phyloP scores from a whole-genome alignment of 169 alveolate genomes.

The Blepharisma undulans region DNA sequence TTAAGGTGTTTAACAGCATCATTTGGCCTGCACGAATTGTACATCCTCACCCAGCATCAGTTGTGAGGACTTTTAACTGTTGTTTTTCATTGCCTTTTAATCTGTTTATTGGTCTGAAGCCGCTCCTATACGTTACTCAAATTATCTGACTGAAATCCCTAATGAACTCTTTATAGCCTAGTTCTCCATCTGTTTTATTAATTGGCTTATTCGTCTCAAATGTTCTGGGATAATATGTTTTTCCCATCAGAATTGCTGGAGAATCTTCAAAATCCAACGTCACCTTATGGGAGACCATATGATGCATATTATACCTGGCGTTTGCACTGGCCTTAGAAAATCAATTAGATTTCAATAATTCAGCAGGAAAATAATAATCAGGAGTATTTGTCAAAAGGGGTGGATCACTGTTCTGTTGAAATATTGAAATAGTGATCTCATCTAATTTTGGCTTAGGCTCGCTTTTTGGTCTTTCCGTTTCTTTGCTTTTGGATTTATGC shows the following conservation, averaged over 20 bases:
- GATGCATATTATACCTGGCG: background rate
- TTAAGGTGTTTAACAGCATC: constrained; percentile 35
- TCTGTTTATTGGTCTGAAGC: background rate
- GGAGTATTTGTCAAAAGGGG: background rate
- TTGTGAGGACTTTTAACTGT: background rate
- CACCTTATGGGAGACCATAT: background rate
- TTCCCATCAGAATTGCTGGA: background rate
- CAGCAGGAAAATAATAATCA: background rate
- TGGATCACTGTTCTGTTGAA: background rate
- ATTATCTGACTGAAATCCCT: background rate
- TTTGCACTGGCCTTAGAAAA: background rate
- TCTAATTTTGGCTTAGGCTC: background rate
- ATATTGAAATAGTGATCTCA: background rate
- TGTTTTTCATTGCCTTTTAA: too few relatives aligned
- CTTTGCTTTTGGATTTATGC: background rate
- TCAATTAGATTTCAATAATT: background rate
- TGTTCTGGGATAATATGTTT: background rate
- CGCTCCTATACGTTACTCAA: constrained; percentile 19
- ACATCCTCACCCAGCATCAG: constrained; percentile 72
- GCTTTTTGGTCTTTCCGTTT: background rate
- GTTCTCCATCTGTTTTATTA: background rate
- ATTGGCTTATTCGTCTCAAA: background rate
- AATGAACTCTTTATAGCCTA: background rate
- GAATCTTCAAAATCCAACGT: background rate
- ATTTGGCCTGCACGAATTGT: constrained; percentile 68